A percentile compares a stretch with the other conserved stretches of the same genome.
Conservation (phyloP, 139 green algal species). For the Picochlorum sp. region DNA sequence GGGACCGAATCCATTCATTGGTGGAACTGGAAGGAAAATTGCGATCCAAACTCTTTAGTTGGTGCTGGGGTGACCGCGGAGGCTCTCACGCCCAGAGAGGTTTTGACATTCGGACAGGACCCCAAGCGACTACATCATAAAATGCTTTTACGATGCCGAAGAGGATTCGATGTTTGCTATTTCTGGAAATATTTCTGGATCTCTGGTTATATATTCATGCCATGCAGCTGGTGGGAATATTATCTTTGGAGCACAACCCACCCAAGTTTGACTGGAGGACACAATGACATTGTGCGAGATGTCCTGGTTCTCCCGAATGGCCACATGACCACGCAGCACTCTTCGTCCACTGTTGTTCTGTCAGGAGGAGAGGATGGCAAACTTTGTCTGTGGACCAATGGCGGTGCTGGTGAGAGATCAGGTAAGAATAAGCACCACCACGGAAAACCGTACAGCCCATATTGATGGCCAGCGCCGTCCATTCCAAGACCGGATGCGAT, state of each 20-base stretch:
- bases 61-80: slow-evolving; percentile 19
- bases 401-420: background rate
- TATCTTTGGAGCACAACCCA: background rate
- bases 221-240: background rate
- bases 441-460: background rate
- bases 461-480: background rate
- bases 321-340: too few relatives aligned
- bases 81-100: background rate
- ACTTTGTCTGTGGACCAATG: background rate
- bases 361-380: slow-evolving; percentile 7
- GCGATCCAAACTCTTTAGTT: slow-evolving; percentile 33
- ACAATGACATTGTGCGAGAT: background rate
- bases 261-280: background rate
- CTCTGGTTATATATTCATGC: background rate
- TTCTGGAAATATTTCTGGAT: slow-evolving; percentile 43
- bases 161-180: slow-evolving; percentile 39
- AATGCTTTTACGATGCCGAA: slow-evolving; percentile 45
- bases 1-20: slow-evolving; percentile 66
- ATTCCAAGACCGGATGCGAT: too few relatives aligned
- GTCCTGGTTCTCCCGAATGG: too few relatives aligned
- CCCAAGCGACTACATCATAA: slow-evolving; percentile 49
- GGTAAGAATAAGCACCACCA: background rate
- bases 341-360: background rate
- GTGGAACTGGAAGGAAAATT: slow-evolving; percentile 67
- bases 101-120: background rate